Base-by-base conservation (phyloP, 148 eudicot genomes). In the Hydrangea macrophylla region DNA sequence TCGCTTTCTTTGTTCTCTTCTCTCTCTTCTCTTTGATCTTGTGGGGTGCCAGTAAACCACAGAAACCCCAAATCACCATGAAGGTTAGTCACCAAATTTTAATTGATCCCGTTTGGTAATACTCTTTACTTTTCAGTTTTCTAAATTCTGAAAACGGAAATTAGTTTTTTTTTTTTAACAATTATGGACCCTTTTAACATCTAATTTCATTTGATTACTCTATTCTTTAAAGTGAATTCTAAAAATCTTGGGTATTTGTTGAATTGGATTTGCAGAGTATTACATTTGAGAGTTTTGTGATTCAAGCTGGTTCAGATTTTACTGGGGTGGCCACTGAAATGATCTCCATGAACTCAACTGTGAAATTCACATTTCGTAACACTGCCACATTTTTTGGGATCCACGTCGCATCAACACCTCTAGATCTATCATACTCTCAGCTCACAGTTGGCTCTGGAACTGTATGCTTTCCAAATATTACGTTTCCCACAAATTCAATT, bases 241-340 rank as follows among this genome's bases (percentile, higher is more conserved):
- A 27, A 18, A 31, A n/a, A n/a, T n/a, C n/a, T 18, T 63, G 55
- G 31, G 15, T 63, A 3, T 48, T 48, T 15, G 17, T n/a, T 23
- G 53, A 58, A 26, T 62, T 57, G 17, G 15, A 11, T 55, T 32
- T 31, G 42, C 83, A 91, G 97, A 88, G 88, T 66, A 81, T 91
- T 15, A 82, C 60, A 51, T 82, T 91, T 36, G 97, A 88, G 69
- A 86, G 84, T 28, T 76, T 91, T 48, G 35, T 62, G 53, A 71
- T 91, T 65, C 89, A 88, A 66, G 92, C 94, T 51, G 97, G 97
- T 37, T 83, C 92, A 9, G 97, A 91, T 69, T 40, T 9, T 33
- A 79, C 85, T 0, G 97, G 97, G 9, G 97, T 91, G 7, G 84
- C 92, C 1, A 91, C 97, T 8, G 92, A 88, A 59, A 88, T 91